phyloP scores from a whole-genome alignment of 352 stramenopile genomes.

The Aphanomyces astaci region DNA sequence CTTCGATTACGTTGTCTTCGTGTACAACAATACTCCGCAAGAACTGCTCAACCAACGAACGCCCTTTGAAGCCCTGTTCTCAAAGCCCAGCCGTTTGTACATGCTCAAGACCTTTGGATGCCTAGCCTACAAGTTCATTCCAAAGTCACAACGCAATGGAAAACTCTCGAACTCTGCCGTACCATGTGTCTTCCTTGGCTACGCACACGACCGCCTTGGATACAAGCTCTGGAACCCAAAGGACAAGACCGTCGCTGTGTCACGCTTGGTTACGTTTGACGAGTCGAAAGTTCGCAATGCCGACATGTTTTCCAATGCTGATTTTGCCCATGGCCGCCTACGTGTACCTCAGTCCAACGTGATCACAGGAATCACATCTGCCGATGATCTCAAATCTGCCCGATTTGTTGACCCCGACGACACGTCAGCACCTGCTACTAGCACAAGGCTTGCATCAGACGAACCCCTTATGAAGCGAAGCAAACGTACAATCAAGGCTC shows the following conservation, averaged over 20 bases:
- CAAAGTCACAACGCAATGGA: background rate
- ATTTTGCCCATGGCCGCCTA: slow-evolving; percentile 4
- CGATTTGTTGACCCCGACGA: no score
- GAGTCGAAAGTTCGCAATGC: background rate
- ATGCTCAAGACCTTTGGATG: slow-evolving; percentile 22
- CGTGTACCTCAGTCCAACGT: background rate
- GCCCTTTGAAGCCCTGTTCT: no score
- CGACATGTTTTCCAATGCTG: background rate
- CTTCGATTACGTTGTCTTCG: no score
- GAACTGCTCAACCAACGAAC: no score
- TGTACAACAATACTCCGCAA: no score
- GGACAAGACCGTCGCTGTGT: background rate
- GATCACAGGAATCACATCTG: background rate
- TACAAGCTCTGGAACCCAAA: slow-evolving; percentile 8
- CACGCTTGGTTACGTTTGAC: slow-evolving; percentile 2
- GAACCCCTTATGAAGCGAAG: background rate
- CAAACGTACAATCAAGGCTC: background rate
- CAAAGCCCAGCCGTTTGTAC: background rate
- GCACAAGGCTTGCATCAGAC: background rate
- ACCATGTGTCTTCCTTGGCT: slow-evolving; percentile 16
- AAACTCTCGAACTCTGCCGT: slow-evolving; percentile 19
- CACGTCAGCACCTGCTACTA: background rate
- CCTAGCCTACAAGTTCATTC: slow-evolving; percentile 15
- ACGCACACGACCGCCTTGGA: background rate
- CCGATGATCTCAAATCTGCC: slow-evolving; percentile 6